A percentile compares a stretch with the other conserved stretches of the same genome.
Evolutionary conservation across 202 grass and related monocot genomes (phyloP).

Genomic region (Schoenoplectus tabernaemontani): DNA sequence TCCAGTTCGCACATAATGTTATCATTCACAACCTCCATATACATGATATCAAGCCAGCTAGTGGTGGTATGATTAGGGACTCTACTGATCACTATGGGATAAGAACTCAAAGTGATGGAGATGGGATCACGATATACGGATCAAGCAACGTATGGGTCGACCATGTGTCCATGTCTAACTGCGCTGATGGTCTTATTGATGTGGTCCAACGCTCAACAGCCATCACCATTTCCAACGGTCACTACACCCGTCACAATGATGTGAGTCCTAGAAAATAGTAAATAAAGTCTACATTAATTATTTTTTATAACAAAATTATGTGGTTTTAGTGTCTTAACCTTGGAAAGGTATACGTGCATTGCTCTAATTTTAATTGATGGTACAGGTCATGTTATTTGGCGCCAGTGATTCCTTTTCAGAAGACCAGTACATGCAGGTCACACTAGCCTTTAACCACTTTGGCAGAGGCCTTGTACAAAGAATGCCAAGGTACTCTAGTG

Average conservation of each 20-base stretch:
- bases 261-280: constrained; percentile 6
- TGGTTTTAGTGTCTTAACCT: neutral
- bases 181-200: constrained; percentile 65
- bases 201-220: constrained; percentile 47
- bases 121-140: constrained; percentile 58
- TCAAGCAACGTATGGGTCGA: constrained; percentile 62
- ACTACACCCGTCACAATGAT: constrained; percentile 68
- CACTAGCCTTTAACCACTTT: constrained; percentile 76
- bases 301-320: neutral
- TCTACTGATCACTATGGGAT: constrained; percentile 27
- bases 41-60: constrained; percentile 32
- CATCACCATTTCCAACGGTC: constrained; percentile 70
- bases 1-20: constrained; percentile 52
- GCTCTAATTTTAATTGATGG: neutral
- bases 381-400: constrained; percentile 68
- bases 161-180: constrained; percentile 60
- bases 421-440: constrained; percentile 65
- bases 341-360: neutral
- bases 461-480: constrained; percentile 68
- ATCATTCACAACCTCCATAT: constrained; percentile 63
- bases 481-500: constrained; percentile 53
- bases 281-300: neutral
- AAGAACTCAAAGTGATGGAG: constrained; percentile 46
- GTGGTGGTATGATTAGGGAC: constrained; percentile 41
- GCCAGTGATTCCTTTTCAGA: constrained; percentile 33